These are phyloP conservation scores for Spergularia marina DNA, from an alignment of 148 eudicot species.

Conservation along the genomic window DNA sequence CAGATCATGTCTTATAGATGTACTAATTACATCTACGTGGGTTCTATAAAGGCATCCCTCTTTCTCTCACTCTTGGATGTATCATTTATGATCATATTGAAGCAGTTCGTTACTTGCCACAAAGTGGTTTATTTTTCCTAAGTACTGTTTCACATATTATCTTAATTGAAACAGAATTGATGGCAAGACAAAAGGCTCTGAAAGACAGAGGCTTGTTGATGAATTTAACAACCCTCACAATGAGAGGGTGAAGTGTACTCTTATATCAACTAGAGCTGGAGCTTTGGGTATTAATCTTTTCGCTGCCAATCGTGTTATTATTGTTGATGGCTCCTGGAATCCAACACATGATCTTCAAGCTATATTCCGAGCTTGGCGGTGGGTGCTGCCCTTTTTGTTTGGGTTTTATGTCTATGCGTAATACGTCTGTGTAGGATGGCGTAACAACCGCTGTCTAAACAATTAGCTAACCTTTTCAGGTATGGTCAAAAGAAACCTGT, in stretches of 20 bases:
- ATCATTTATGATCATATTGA: background rate
- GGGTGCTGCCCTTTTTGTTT: conserved; percentile 7
- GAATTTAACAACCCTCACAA: conserved; percentile 74
- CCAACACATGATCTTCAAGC: conserved; percentile 99
- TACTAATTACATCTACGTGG: no score
- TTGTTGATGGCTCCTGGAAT: conserved; percentile 97
- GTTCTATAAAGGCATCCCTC: no score
- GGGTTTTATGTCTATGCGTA: background rate
- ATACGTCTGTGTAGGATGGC: background rate
- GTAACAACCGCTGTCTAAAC: background rate
- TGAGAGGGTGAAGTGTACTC: conserved; percentile 79
- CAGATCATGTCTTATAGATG: no score
- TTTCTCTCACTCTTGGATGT: background rate
- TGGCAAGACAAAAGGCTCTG: conserved; percentile 80
- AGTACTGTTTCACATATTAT: conserved; percentile 9
- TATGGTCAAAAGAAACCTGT: conserved; percentile 97
- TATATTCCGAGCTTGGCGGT: conserved; percentile 97
- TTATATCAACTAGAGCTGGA: conserved; percentile 96
- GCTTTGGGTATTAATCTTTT: conserved; percentile 91
- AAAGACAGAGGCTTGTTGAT: conserved; percentile 88
- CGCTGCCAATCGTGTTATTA: conserved; percentile 95
- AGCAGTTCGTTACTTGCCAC: background rate
- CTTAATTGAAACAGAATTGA: conserved; percentile 60
- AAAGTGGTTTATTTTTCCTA: conserved; percentile 1
- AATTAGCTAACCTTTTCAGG: conserved; percentile 38